phyloP scores from a whole-genome alignment of 2,329 filamentous ascomycete genomes.

The Verticillium albo-atrum region DNA sequence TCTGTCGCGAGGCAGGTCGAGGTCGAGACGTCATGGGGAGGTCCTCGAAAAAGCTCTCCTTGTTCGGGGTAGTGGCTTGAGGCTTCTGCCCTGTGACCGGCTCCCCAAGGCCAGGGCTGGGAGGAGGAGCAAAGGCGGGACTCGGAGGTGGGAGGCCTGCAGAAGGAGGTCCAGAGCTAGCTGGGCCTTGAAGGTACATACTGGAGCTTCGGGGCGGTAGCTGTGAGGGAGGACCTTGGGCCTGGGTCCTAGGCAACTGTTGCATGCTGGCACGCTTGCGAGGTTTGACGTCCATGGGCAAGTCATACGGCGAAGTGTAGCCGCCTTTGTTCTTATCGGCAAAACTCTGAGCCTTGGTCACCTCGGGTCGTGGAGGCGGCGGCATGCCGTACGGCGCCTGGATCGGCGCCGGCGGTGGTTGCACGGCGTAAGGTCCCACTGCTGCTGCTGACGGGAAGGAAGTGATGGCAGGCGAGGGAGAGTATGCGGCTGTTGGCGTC shows the following conservation, averaged over 20 bases:
- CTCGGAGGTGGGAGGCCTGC: constrained; percentile 21
- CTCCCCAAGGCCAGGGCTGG: constrained; percentile 28
- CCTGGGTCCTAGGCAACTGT: constrained; percentile 42
- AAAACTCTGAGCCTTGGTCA: constrained; percentile 72
- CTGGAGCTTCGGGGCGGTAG: constrained; percentile 61
- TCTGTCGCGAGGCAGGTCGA: constrained; percentile 55
- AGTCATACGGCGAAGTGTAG: constrained; percentile 90
- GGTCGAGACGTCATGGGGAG: constrained; percentile 60
- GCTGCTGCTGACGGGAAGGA: constrained; percentile 32
- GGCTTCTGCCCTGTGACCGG: constrained; percentile 26
- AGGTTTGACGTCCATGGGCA: constrained; percentile 83
- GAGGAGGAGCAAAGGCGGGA: constrained; percentile 15
- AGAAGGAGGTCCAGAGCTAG: constrained; percentile 11
- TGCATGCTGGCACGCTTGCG: constrained; percentile 60
- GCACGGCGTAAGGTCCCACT: constrained; percentile 16
- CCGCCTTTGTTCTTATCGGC: constrained; percentile 86
- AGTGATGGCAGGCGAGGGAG: constrained; percentile 23
- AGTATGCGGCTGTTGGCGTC: constrained; percentile 2
- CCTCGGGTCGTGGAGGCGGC: constrained; percentile 33
- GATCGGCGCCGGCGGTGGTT: constrained; percentile 19
- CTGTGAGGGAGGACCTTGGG: constrained; percentile 35
- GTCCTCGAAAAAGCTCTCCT: constrained; percentile 72
- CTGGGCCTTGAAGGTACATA: constrained; percentile 33
- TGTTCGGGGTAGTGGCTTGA: constrained; percentile 29
- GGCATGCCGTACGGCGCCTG: constrained; percentile 29